Base-by-base conservation (phyloP, 768 basidiomycete species). In the Solioccasus polychromus region DNA sequence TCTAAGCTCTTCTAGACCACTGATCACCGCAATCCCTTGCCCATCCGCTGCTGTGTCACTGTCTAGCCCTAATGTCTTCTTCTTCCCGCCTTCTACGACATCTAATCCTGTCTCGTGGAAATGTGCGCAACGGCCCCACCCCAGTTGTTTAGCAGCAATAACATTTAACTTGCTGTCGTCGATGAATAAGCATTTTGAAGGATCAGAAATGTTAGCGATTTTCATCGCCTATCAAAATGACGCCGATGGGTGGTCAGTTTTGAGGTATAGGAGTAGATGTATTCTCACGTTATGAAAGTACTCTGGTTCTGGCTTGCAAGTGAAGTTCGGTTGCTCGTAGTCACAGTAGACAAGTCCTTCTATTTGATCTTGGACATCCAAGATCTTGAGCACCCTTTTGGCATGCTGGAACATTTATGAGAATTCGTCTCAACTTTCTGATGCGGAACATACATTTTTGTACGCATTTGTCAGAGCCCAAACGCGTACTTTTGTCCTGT, bases 401-500 rank as follows among this genome's bases (percentile, higher is more conserved):
- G 91, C 91, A 62, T 93, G 91, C 90, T 93, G 53, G 4, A 26
- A 17, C 32, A 8, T 39, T 38, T 7, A 18, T 53, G 32, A 52
- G 56, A 38, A 44, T 34, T 45, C 8, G 20, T n/a, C 26, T 30
- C 19, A 26, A 23, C 17, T 18, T 19, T 28, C 8, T 17, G 5
- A 35, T 66, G 74, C 35, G n/a, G 11, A 22, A 44, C 66, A 18
- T 63, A 90, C 90, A 19, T 78, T 71, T 44, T 74, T 73, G 62
- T 91, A 92, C 10, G 91, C 91, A 59, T 93, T 93, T 4, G 91
- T 93, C 34, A 92, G 66, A 3, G 78, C 88, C 90, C 90, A 92
- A 5, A 92, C 81, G n/a, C 80, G 77, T 8, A 74, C 79, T 62
- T 87, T 91, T 23, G 71, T 74, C 37, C 82, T 78, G 58, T 93